Base-by-base conservation (phyloP, 2,329 filamentous ascomycete species). In the Claviceps arundinis region DNA sequence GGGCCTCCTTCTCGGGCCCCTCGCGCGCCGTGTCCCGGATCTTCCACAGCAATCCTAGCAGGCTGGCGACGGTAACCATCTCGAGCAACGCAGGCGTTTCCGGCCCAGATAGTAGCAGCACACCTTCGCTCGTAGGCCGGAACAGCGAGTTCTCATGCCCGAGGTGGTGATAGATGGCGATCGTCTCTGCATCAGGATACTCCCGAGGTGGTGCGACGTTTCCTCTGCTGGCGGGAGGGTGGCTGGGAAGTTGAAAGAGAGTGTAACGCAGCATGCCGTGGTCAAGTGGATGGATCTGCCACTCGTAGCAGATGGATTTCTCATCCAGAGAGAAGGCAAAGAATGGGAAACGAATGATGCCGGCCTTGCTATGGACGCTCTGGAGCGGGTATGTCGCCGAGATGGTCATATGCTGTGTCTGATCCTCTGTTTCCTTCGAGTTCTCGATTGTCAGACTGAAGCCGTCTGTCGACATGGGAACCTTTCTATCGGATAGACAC, bases 201-300 rank as follows among this genome's bases (percentile, higher is more conserved):
- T 11, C 7, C 24, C 16, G 44, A 46, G 44, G 8, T 13, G 43
- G 22, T 45, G 43, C 44, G 9, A 34, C 30, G 30, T 34, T 34
- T 34, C 16, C 44, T 34, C 16, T 8, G 5, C 16, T n/a, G 4
- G 16, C 7, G 19, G 8, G 24, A 4, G 3, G 2, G 13, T 17
- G 44, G 22, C 44, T 17, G 3, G 16, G 26, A 11, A 26, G 13
- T 3, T 6, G 48, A 3, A 52, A n/a, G 26, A 54, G 41, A 1
- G 46, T 52, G 38, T 54, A 54, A 24, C 52, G 52, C 40, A 54
- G 46, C 6, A 46, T 42, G 41, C 52, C 50, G 37, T 54, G 46
- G 19, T 52, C 41, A 24, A 46, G 41, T 3, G 50, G 52, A 37
- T 50, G 52, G n/a, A 52, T 52, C 37, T 50, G 52, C 50, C 52